Conservation (phyloP, 345 rosid species). For the Aegle marmelos region DNA sequence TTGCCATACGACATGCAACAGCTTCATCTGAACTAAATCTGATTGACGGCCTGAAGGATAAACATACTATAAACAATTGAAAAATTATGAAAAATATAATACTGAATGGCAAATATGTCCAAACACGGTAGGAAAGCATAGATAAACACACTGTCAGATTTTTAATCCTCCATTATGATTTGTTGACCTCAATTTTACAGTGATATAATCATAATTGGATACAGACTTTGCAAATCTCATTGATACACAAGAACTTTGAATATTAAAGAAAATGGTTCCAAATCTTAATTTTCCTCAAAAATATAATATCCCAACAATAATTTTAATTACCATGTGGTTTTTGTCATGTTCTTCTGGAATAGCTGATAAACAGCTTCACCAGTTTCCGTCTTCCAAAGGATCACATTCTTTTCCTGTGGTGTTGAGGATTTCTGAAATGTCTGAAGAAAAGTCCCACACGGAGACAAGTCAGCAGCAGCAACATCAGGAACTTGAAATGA, state of each 20-base stretch:
- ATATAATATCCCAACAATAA: background rate
- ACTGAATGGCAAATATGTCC: background rate
- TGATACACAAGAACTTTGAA: background rate
- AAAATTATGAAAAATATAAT: background rate
- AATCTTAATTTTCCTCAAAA: background rate
- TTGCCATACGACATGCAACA: slow-evolving; percentile 77
- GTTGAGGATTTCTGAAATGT: slow-evolving; percentile 77
- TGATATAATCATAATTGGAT: background rate
- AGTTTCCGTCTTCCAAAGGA: slow-evolving; percentile 57
- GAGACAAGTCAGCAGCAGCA: slow-evolving; percentile 61
- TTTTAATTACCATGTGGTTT: slow-evolving; percentile 62
- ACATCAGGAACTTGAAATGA: slow-evolving; percentile 59
- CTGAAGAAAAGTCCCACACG: slow-evolving; percentile 76
- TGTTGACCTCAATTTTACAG: background rate
- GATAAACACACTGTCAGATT: background rate
- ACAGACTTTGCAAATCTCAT: background rate
- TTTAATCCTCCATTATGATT: background rate
- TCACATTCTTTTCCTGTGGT: slow-evolving; percentile 81
- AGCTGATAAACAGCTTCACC: slow-evolving; percentile 70
- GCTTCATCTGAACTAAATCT: slow-evolving; percentile 77
- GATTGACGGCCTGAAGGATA: slow-evolving; percentile 71
- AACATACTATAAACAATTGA: slow-evolving; percentile 6
- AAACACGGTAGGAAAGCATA: background rate
- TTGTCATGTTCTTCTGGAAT: slow-evolving; percentile 78
- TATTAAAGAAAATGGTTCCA: background rate